phyloP scores from a whole-genome alignment of 1,284 basidiomycete genomes.

The Mixia osmundae region DNA sequence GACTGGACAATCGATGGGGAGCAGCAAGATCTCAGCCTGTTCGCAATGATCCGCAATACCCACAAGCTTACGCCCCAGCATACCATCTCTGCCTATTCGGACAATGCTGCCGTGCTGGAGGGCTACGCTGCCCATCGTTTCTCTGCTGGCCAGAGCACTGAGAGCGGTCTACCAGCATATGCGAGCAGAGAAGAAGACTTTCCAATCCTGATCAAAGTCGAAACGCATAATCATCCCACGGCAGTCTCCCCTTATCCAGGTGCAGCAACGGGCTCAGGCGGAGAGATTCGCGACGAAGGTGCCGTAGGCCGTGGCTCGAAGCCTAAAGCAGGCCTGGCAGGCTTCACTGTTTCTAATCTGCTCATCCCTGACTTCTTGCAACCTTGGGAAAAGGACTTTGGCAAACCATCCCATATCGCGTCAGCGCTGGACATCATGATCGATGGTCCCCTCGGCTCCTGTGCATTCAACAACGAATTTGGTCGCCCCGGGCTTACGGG shows the following conservation, averaged over 20 bases:
- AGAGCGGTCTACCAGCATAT: constrained; percentile 17
- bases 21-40: constrained; percentile 42
- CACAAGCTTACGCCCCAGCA: constrained; percentile 49
- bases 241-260: constrained; percentile 95
- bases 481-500: constrained; percentile 55
- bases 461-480: constrained; percentile 97
- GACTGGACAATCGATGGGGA: constrained; percentile 38
- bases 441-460: constrained; percentile 80
- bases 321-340: constrained; percentile 83
- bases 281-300: constrained; percentile 95
- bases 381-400: constrained; percentile 81
- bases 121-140: constrained; percentile 64
- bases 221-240: constrained; percentile 98
- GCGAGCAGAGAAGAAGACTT: constrained; percentile 37
- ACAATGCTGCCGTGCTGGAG: constrained; percentile 87
- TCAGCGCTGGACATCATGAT: constrained; percentile 91
- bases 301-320: constrained; percentile 84
- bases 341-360: constrained; percentile 89
- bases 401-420: constrained; percentile 73
- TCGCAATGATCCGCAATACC: constrained; percentile 95
- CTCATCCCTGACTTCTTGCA: constrained; percentile 66
- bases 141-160: constrained; percentile 28
- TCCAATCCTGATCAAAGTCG: constrained; percentile 88
- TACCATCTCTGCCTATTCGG: constrained; percentile 90
- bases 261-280: constrained; percentile 90